These are phyloP conservation scores for Diaporthe sp. DNA, from an alignment of 2,329 filamentous ascomycete genomes.

Conservation along the genomic window DNA sequence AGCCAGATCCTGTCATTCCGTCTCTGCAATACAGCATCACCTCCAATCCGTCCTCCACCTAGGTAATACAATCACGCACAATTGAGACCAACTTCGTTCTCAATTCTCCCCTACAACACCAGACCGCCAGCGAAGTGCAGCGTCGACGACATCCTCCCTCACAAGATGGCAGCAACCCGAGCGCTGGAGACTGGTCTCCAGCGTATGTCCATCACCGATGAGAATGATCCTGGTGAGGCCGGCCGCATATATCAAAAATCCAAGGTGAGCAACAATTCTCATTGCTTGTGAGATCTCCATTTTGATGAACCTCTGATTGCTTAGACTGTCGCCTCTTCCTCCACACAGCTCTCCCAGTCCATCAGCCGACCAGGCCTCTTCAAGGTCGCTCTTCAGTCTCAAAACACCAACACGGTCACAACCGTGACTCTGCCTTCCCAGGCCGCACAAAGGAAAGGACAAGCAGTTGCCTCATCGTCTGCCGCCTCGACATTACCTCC, in stretches of 20 bases:
- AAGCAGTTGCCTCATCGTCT: conserved; percentile 44
- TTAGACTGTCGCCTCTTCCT: conserved; percentile 54
- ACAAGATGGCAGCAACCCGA: conserved; percentile 75
- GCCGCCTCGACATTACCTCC: conserved; percentile 42
- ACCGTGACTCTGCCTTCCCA: conserved; percentile 79
- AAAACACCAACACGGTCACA: conserved; percentile 74
- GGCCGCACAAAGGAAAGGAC: conserved; percentile 68
- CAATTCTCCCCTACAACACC: not conserved
- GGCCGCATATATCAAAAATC: conserved; percentile 75
- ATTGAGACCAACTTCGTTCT: not conserved
- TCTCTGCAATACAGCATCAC: not conserved
- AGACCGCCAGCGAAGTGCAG: conserved; percentile 14
- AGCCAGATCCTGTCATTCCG: conserved; percentile 5
- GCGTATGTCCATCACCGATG: conserved; percentile 89
- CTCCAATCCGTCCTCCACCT: not conserved
- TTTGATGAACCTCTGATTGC: conserved; percentile 52
- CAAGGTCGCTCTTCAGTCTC: conserved; percentile 86
- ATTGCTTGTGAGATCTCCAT: not conserved
- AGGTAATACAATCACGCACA: not conserved
- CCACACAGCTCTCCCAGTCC: conserved; percentile 65
- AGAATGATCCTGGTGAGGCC: conserved; percentile 77
- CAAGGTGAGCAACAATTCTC: conserved; percentile 71
- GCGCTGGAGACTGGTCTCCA: conserved; percentile 90
- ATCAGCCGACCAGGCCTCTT: conserved; percentile 83
- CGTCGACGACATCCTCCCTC: conserved; percentile 3